Percentiles rank a stretch among this genome's conserved stretches.
These are phyloP conservation scores for Alternaria postmessia DNA, from an alignment of 2,329 filamentous ascomycete species.

Conservation along the genomic window DNA sequence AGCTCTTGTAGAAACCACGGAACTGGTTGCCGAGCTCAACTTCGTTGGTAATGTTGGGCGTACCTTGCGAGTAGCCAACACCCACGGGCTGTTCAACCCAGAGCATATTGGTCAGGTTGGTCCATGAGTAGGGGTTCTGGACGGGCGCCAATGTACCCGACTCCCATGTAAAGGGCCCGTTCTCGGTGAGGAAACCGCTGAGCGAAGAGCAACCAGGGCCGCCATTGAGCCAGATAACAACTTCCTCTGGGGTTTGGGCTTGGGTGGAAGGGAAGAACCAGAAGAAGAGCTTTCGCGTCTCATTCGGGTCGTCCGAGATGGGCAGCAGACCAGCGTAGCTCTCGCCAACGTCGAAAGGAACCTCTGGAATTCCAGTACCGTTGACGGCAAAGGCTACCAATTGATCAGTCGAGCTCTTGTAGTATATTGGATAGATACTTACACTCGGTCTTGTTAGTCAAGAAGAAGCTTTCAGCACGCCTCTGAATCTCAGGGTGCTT, in stretches of 20 bases:
- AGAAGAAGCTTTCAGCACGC: constrained; percentile 41
- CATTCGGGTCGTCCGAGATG: constrained; percentile 60
- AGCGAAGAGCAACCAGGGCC: constrained; percentile 62
- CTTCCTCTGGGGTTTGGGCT: constrained; percentile 61
- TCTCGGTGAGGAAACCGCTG: constrained; percentile 76
- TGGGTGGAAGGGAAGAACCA: constrained; percentile 70
- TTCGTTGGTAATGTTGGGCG: constrained; percentile 58
- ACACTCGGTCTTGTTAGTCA: constrained; percentile 48
- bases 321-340: constrained; percentile 70
- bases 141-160: constrained; percentile 72
- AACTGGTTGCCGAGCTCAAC: constrained; percentile 58
- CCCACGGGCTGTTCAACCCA: constrained; percentile 61
- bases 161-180: constrained; percentile 68
- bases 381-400: constrained; percentile 69
- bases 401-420: not conserved
- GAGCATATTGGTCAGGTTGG: constrained; percentile 52
- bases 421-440: not conserved
- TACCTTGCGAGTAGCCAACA: constrained; percentile 54
- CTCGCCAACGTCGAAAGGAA: constrained; percentile 73
- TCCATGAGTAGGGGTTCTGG: constrained; percentile 76
- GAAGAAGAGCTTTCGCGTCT: constrained; percentile 66
- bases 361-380: constrained; percentile 70
- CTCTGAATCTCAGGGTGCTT: constrained; percentile 45
- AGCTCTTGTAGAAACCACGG: constrained; percentile 63
- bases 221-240: constrained; percentile 63